phyloP scores from a whole-genome alignment of 768 basidiomycete genomes.

The Cystoderma amianthinum region DNA sequence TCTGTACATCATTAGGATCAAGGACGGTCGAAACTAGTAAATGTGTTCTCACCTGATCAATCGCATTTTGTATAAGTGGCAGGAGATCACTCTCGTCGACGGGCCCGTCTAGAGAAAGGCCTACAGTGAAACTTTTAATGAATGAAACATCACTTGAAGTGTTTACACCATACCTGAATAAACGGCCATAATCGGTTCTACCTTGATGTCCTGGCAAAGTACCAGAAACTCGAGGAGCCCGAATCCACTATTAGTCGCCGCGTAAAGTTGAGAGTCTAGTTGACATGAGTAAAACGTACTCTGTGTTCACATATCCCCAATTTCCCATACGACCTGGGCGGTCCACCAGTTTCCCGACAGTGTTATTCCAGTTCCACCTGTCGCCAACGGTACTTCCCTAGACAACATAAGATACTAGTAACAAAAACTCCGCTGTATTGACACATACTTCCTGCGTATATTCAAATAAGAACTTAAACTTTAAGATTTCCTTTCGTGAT shows the following conservation, averaged over 20 bases:
- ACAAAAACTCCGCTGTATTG: too few relatives aligned
- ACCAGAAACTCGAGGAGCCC: constrained; percentile 29
- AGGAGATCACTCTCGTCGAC: constrained; percentile 34
- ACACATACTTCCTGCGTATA: background rate
- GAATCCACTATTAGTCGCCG: constrained; percentile 13
- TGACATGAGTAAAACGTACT: constrained; percentile 28
- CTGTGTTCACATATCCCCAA: constrained; percentile 58
- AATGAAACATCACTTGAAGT: background rate
- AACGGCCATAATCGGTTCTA: constrained; percentile 59
- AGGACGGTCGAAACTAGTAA: background rate
- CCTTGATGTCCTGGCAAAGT: constrained; percentile 48
- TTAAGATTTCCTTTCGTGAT: too few relatives aligned
- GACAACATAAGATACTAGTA: background rate
- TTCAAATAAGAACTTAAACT: too few relatives aligned
- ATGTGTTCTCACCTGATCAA: constrained; percentile 28
- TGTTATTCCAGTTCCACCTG: constrained; percentile 59
- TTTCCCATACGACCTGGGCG: constrained; percentile 50
- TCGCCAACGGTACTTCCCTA: constrained; percentile 44
- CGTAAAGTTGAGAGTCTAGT: background rate
- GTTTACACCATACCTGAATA: constrained; percentile 32
- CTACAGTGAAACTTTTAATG: constrained; percentile 17
- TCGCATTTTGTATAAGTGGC: constrained; percentile 48
- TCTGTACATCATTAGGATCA: constrained; percentile 16
- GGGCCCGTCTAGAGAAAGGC: constrained; percentile 43
- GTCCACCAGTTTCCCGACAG: constrained; percentile 44